Percentiles rank a stretch among this genome's conserved stretches.
These are phyloP conservation scores for Bolboschoenoplectus hybrid DNA, from an alignment of 202 grass and related monocot genomes.

Conservation along the genomic window DNA sequence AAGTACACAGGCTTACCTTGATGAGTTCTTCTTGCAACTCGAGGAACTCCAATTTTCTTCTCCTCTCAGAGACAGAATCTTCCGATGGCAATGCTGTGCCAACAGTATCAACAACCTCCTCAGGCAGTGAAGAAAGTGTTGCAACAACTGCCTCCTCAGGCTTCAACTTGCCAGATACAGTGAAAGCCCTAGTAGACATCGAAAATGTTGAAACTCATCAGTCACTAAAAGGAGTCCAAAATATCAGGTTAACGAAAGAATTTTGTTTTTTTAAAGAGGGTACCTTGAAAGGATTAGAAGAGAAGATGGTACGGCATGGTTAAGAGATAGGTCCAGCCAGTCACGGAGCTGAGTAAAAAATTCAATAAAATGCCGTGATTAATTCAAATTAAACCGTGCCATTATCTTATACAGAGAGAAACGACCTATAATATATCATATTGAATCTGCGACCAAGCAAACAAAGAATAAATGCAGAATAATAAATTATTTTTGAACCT, in stretches of 20 bases:
- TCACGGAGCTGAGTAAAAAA: conserved; percentile 69
- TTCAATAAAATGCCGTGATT: conserved; percentile 27
- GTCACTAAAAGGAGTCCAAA: not conserved
- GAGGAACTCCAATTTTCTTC: conserved; percentile 94
- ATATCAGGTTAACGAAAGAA: not conserved
- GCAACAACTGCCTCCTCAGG: conserved; percentile 99
- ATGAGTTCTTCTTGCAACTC: conserved; percentile 99
- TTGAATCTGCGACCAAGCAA: conserved; percentile 27
- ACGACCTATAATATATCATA: conserved; percentile 33
- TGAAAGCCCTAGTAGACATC: conserved; percentile 75
- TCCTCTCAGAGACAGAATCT: conserved; percentile 99
- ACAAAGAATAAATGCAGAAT: conserved; percentile 40
- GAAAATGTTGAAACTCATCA: conserved; percentile 1
- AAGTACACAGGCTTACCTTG: conserved; percentile 54
- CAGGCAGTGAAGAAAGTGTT: conserved; percentile 94
- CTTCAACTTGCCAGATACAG: conserved; percentile 94
- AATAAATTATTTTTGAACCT: conserved; percentile 57
- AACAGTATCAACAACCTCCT: conserved; percentile 99
- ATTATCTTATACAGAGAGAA: not conserved
- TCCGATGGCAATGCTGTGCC: conserved; percentile 93
- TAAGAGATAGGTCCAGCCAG: conserved; percentile 97
- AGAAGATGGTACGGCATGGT: conserved; percentile 90
- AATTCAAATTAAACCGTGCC: conserved; percentile 9
- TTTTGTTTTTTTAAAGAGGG: conserved; percentile 21
- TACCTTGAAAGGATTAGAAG: conserved; percentile 99